These are phyloP conservation scores for Tephrocybe sp. DNA, from an alignment of 768 basidiomycete genomes.

Conservation along the genomic window DNA sequence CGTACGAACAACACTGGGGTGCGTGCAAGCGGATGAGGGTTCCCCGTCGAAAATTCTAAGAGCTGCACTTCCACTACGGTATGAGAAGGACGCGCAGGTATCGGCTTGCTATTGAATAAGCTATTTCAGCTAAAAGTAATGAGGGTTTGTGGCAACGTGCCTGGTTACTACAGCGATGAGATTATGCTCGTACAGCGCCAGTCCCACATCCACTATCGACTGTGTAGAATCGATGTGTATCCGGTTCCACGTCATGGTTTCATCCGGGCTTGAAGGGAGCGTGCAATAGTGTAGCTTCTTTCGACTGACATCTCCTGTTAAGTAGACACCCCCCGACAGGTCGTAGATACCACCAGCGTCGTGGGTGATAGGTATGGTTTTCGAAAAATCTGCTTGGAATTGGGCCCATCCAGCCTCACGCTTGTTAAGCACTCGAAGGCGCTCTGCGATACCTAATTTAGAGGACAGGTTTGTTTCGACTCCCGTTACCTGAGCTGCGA, in stretches of 20 bases:
- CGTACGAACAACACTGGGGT: conserved; percentile 29
- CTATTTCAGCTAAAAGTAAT: not conserved
- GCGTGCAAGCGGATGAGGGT: conserved; percentile 34
- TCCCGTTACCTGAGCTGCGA: conserved; percentile 5
- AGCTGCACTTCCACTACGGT: conserved; percentile 21
- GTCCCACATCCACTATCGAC: conserved; percentile 41
- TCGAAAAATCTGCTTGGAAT: conserved; percentile 7
- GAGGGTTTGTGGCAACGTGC: conserved; percentile 24
- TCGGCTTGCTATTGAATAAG: not conserved
- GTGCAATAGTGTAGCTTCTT: conserved; percentile 30
- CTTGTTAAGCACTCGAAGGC: conserved; percentile 6
- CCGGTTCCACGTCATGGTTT: conserved; percentile 27
- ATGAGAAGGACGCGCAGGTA: not conserved
- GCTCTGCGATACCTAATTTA: not conserved
- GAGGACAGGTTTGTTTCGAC: conserved; percentile 11
- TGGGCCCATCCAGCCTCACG: conserved; percentile 13
- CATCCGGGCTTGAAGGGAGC: conserved; percentile 29
- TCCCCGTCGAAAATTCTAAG: conserved; percentile 35
- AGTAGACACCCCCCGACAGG: conserved; percentile 38
- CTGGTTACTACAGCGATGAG: conserved; percentile 40
- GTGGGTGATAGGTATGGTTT: conserved; percentile 6
- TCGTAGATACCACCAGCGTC: conserved; percentile 38
- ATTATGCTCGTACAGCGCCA: conserved; percentile 45
- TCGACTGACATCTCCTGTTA: conserved; percentile 32
- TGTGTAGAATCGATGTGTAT: conserved; percentile 23